A percentile compares a stretch with the other conserved stretches of the same genome.
Conservation (phyloP, 768 basidiomycete species). For the Boletus rubescentipes region DNA sequence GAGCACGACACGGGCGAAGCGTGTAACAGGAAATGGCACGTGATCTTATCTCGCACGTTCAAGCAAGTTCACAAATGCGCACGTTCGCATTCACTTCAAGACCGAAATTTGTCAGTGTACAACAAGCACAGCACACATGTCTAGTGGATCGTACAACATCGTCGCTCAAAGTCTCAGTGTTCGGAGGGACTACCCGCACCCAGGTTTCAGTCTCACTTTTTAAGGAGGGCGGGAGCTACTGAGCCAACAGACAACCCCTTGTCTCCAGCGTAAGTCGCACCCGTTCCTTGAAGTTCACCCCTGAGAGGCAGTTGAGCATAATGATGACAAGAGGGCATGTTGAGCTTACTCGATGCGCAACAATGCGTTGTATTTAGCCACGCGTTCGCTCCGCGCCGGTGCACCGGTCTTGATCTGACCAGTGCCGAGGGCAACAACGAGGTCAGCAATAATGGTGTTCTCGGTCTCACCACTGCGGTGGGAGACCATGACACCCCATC, state of each 20-base stretch:
- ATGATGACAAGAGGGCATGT: background rate
- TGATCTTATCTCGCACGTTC: constrained; percentile 27
- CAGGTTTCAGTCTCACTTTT: constrained; percentile 47
- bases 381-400: constrained; percentile 93
- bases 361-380: constrained; percentile 90
- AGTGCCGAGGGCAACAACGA: constrained; percentile 86
- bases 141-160: constrained; percentile 32
- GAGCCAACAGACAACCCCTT: constrained; percentile 78
- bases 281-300: constrained; percentile 70
- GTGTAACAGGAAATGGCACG: constrained; percentile 21
- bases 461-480: constrained; percentile 99
- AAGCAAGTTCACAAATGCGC: background rate
- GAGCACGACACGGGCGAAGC: constrained; percentile 4
- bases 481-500: constrained; percentile 99
- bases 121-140: constrained; percentile 20
- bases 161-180: background rate
- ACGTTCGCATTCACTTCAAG: constrained; percentile 15
- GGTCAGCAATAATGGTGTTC: constrained; percentile 94
- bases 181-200: constrained; percentile 3
- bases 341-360: constrained; percentile 82
- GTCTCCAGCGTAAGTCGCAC: constrained; percentile 70
- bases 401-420: constrained; percentile 99
- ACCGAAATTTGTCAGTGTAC: constrained; percentile 27
- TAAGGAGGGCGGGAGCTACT: constrained; percentile 67
- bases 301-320: constrained; percentile 35